A percentile compares a stretch with the other conserved stretches of the same genome.
Conservation (phyloP, 2,329 filamentous ascomycete species). For the Nannizzia gypsea region DNA sequence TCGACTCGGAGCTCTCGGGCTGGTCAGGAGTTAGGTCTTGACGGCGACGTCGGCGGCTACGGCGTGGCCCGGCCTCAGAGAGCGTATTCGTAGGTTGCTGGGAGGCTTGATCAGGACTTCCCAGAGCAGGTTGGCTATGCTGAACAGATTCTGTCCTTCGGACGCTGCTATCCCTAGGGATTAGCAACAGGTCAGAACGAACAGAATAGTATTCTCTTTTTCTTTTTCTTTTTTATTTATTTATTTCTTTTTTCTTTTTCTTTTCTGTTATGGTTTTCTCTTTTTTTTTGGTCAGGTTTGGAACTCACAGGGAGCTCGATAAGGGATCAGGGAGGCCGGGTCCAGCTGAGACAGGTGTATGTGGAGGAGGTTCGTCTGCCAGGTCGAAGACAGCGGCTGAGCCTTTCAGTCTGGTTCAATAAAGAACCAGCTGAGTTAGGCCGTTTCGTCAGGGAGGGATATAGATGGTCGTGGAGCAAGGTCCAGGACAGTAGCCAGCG, state of each 20-base stretch:
- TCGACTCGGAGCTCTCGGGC: conserved; percentile 15
- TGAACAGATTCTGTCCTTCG: background rate
- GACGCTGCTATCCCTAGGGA: background rate
- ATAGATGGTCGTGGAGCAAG: background rate
- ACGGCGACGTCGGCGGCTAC: conserved; percentile 21
- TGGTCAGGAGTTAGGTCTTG: conserved; percentile 22
- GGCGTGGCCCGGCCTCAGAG: conserved; percentile 6
- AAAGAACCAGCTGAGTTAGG: conserved; percentile 36
- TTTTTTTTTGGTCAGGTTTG: conserved; percentile 19
- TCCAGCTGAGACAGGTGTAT: conserved; percentile 49
- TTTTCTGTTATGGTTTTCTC: too few relatives aligned
- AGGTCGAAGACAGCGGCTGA: conserved; percentile 50
- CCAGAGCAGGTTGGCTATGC: conserved; percentile 6
- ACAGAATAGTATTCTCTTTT: background rate
- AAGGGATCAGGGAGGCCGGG: conserved; percentile 55
- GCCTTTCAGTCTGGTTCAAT: conserved; percentile 33
- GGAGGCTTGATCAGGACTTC: conserved; percentile 5
- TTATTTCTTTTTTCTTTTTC: too few relatives aligned
- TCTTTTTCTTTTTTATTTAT: too few relatives aligned
- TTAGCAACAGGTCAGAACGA: conserved; percentile 14
- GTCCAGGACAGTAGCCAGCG: background rate
- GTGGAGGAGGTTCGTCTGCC: conserved; percentile 55
- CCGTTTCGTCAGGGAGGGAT: conserved; percentile 10
- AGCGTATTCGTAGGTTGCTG: background rate
- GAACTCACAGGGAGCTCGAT: conserved; percentile 39